Evolutionary conservation across 2,329 filamentous ascomycete species (phyloP), one percentile per base, ranked within the genome.

Genomic region (Aspergillus oerlinghausenensis): DNA sequence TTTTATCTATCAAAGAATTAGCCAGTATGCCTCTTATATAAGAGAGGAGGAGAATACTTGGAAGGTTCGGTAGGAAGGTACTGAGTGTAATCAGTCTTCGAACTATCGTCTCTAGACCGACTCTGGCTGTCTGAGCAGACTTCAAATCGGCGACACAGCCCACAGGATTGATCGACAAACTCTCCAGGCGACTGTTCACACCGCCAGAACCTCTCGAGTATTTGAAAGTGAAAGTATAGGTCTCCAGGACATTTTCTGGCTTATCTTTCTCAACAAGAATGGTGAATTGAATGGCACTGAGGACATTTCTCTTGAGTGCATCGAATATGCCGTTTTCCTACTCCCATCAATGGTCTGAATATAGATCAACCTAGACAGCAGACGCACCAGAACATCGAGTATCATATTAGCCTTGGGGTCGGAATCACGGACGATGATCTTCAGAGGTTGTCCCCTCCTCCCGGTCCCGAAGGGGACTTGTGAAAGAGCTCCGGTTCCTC

Each of bases 241-340:
- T 74, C 64, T 82, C 80, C 10, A 82, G 50, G n/a, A 81, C 72
- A 29, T 75, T 65, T 7, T 65, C 60, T 3, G 71, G 69, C 5
- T 67, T 56, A 19, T 73, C 61, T 21, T 70, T 70, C 57, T 77
- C 70, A 29, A 74, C 69, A 55, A 76, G 73, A 21, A 82, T 71
- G 38, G 75, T 77, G 32, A 82, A 61, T 56, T 81, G 76, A n/a
- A 82, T 56, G 2, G 74, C 73, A 28, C 73, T 70, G 3, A 82
- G 70, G 25, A 73, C 68, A 28, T 74, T 74, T 23, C 69, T 70
- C 50, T 72, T 65, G 4, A 82, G 60, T 4, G 78, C 78, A 19
- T 77, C 72, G 60, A 81, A 81, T 3, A 77, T 76, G 7, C 77
- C 79, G 25, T 72, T 66, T 65, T 82, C 79, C 80, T 82, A 53